Base-by-base conservation (phyloP, 2,329 filamentous ascomycete genomes). In the Hymenoscyphus occultus region DNA sequence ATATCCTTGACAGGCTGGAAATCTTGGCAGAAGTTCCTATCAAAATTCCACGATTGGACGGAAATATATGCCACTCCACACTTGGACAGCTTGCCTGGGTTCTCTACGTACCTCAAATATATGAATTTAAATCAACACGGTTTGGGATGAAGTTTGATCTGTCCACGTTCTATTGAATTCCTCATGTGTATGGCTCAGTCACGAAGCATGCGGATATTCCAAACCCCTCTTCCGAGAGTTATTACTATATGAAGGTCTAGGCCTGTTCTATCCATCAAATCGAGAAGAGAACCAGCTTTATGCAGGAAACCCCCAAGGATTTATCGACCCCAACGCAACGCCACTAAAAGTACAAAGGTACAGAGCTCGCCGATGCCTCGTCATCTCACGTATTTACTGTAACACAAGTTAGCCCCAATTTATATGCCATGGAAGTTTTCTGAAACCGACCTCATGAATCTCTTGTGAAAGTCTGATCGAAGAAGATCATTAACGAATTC, bases 401-500 rank as follows among this genome's bases (percentile, higher is more conserved):
- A 56, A 59, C 56, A 67, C 45, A 66, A 7, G 31, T 73, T 70
- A 71, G 70, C 63, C 62, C 59, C 63, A 66, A 54, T 35, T 66
- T 35, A 22, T 42, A 56, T 19, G 54, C 31, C 54, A 7, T 31
- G 19, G 66, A 61, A 60, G 42, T 63, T 67, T 35, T 22, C 22
- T 63, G 32, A 56, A 35, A 73, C 73, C 62, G 60, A 76, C 74
- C 74, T 82, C 95, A 99, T 99, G 78, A 99, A 99, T 69, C 93
- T 89, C 80, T 93, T 95, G 82, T 99, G 95, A 78, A 99, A 99
- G 78, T 99, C 95, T 39, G 93, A 97, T 68, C 94, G 88, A 69
- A 98, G 80, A 74, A 97, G 83, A 78, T 98, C 90, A 76, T 99
- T 99, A 78, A 99, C 93, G 80, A 99, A 99, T 78, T 97, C 93